Evolutionary conservation across 192 early-diverging fungal species (phyloP).

Genomic region (Lobosporangium transversale): DNA sequence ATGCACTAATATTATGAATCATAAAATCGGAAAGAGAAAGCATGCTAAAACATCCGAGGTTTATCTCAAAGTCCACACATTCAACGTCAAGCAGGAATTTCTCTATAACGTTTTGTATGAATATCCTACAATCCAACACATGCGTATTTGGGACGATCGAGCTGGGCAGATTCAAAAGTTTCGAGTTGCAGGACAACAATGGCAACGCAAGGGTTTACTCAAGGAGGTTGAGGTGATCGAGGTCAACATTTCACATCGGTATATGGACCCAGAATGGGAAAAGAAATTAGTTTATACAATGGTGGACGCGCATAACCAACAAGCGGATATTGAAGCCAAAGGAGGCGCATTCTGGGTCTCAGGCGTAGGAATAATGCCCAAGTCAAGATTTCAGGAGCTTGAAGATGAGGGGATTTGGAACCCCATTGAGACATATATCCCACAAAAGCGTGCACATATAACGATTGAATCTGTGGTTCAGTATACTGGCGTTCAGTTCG

Average conservation of each 20-base stretch:
- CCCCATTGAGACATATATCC: conserved; percentile 18
- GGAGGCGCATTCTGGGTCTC: conserved; percentile 11
- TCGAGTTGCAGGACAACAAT: conserved; percentile 11
- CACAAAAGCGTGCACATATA: conserved; percentile 7
- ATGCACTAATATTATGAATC: too few species aligned
- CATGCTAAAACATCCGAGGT: background rate
- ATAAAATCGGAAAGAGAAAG: background rate
- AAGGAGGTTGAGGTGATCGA: conserved; percentile 2
- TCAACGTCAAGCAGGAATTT: conserved; percentile 67
- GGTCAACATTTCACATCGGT: conserved; percentile 5
- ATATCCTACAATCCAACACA: conserved; percentile 54
- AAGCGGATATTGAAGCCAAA: conserved; percentile 8
- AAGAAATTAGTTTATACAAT: conserved; percentile 12
- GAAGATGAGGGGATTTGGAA: conserved; percentile 19
- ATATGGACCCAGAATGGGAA: conserved; percentile 21
- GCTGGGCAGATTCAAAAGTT: conserved; percentile 49
- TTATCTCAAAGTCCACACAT: conserved; percentile 58
- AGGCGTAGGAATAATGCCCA: conserved; percentile 18
- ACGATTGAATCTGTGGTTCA: conserved; percentile 7
- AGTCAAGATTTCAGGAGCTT: conserved; percentile 15
- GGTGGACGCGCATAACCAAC: conserved; percentile 27
- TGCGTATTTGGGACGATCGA: conserved; percentile 71
- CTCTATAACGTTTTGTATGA: conserved; percentile 61
- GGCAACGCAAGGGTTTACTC: conserved; percentile 15
- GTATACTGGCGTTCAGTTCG: conserved; percentile 32